Percentiles rank a stretch among this genome's conserved stretches.
Evolutionary conservation across 129 eudicot species (phyloP).

Genomic region (Smallanthus sonchifolius): DNA sequence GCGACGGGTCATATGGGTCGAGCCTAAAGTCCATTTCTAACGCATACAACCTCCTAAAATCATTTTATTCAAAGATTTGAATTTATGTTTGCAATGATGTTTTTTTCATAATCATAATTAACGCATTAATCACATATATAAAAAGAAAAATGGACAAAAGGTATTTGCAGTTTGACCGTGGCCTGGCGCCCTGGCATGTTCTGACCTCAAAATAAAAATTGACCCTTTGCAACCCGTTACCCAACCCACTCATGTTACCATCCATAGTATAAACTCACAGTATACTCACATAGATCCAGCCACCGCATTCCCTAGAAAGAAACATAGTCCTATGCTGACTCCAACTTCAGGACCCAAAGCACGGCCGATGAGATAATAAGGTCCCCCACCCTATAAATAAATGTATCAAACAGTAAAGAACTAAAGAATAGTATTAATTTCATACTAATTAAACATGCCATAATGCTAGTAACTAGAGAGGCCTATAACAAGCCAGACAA

Average conservation of each 20-base stretch:
- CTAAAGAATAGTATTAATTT: not conserved
- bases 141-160: not conserved
- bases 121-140: not conserved
- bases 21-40: slow-evolving; percentile 4
- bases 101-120: not conserved
- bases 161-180: not conserved
- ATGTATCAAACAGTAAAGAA: slow-evolving; percentile 16
- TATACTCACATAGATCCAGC: slow-evolving; percentile 96
- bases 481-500: not conserved
- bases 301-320: slow-evolving; percentile 95
- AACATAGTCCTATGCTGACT: slow-evolving; percentile 98
- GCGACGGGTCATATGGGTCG: not conserved
- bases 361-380: slow-evolving; percentile 99
- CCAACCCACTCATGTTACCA: not conserved
- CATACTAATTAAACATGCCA: slow-evolving; percentile 11
- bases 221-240: not conserved
- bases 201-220: not conserved
- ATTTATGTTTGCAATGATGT: not conserved
- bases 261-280: not conserved
- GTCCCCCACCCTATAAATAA: slow-evolving; percentile 85
- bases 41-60: not conserved
- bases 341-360: slow-evolving; percentile 99
- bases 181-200: not conserved
- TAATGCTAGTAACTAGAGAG: not conserved
- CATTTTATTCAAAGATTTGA: not conserved